These are phyloP conservation scores for Fusarium aywerte DNA, from an alignment of 2,329 filamentous ascomycete species.

Conservation along the genomic window DNA sequence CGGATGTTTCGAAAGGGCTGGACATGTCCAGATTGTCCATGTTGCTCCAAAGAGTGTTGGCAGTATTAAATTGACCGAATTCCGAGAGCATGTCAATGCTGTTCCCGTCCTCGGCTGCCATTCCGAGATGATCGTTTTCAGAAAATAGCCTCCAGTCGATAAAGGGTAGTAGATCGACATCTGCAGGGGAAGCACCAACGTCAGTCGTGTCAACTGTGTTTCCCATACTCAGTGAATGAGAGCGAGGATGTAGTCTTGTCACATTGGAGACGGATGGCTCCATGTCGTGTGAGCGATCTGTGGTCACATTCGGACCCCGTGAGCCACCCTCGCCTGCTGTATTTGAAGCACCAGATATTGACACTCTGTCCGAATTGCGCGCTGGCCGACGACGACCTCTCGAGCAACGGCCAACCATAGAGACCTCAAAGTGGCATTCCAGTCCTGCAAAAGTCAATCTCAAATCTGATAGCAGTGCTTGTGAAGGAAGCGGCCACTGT, in stretches of 20 bases:
- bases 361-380: neutral
- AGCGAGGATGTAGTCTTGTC: neutral
- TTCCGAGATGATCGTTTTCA: neutral
- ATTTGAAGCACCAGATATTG: neutral
- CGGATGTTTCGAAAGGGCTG: neutral
- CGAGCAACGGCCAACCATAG: neutral
- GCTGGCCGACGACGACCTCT: neutral
- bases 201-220: neutral
- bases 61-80: neutral
- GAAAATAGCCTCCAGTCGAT: neutral
- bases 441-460: neutral
- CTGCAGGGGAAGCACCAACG: neutral
- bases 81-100: neutral
- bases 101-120: neutral
- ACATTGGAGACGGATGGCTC: neutral
- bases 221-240: neutral
- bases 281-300: neutral
- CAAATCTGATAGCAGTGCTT: neutral
- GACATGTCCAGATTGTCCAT: neutral
- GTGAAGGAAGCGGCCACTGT: neutral
- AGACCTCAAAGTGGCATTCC: constrained; percentile 1
- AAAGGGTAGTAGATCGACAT: neutral
- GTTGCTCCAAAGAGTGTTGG: neutral
- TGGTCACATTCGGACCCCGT: neutral
- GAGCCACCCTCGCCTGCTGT: neutral